phyloP scores from a whole-genome alignment of 192 early-diverging fungal species.

The Chytriomyces sp. region DNA sequence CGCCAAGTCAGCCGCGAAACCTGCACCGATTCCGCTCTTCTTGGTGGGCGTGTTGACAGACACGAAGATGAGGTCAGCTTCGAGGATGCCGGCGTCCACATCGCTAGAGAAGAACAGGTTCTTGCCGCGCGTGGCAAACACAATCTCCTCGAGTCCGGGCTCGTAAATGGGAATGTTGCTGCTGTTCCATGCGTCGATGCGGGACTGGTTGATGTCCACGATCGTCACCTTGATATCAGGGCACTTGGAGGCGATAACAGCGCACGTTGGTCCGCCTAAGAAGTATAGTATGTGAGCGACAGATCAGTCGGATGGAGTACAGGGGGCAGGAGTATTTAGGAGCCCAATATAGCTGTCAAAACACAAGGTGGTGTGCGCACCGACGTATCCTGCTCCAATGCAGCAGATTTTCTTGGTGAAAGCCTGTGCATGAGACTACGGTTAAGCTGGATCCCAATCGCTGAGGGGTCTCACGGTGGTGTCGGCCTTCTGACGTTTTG shows the following conservation, averaged over 20 bases:
- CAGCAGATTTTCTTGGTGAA: conserved; percentile 75
- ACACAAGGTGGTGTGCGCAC: conserved; percentile 66
- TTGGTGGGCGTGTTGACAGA: conserved; percentile 94
- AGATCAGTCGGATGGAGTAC: neutral
- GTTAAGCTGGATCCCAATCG: neutral
- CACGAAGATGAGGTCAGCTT: conserved; percentile 87
- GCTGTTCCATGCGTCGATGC: conserved; percentile 92
- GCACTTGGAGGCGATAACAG: conserved; percentile 90
- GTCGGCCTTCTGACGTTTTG: neutral
- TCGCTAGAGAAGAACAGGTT: conserved; percentile 90
- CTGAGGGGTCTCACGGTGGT: neutral
- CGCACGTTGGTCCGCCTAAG: conserved; percentile 88
- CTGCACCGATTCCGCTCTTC: conserved; percentile 74
- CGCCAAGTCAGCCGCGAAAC: conserved; percentile 80
- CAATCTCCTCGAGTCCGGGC: conserved; percentile 86
- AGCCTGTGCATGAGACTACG: too few species aligned
- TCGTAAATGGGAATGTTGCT: conserved; percentile 88
- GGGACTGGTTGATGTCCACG: conserved; percentile 75
- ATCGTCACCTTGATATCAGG: conserved; percentile 87
- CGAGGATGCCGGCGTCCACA: conserved; percentile 72
- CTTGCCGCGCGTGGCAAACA: conserved; percentile 67
- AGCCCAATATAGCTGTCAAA: neutral
- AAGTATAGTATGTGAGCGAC: neutral
- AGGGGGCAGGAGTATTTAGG: neutral
- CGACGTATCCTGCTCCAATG: conserved; percentile 95